These are phyloP conservation scores for Triangularia verruculosa DNA, from an alignment of 2,329 filamentous ascomycete species.

Conservation along the genomic window DNA sequence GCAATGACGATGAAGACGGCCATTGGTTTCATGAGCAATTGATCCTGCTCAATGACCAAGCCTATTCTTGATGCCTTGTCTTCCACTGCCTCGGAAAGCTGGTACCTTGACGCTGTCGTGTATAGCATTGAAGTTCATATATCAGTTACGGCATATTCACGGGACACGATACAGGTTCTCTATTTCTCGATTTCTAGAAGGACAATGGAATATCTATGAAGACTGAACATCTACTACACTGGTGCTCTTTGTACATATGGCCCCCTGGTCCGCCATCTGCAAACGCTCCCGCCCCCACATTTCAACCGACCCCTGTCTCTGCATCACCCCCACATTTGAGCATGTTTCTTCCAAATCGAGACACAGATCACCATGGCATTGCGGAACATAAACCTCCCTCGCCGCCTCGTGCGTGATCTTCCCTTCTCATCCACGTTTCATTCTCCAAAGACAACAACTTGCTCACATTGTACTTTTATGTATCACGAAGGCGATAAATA, in stretches of 20 bases:
- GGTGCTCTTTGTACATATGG: not conserved
- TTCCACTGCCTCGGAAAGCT: not conserved
- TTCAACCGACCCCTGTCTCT: not conserved
- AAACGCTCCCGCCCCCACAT: not conserved
- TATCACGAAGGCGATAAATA: not conserved
- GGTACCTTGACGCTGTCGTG: too few species aligned
- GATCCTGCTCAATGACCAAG: too few species aligned
- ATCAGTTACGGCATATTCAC: too few species aligned
- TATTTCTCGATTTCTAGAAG: not conserved
- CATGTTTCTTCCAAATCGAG: constrained; percentile 10
- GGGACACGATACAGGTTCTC: not conserved
- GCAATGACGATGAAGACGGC: not conserved
- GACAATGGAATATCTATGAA: not conserved
- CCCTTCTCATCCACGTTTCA: constrained; percentile 10
- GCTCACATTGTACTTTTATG: not conserved
- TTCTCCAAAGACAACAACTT: constrained; percentile 4
- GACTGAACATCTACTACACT: not conserved
- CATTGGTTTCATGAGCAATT: not conserved
- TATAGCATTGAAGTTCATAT: too few species aligned
- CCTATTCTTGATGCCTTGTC: not conserved
- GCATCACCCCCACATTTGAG: constrained; percentile 10
- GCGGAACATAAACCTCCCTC: not conserved
- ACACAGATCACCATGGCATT: constrained; percentile 1
- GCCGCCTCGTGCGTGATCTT: not conserved
- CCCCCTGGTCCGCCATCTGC: not conserved